Evolutionary conservation across 2,329 filamentous ascomycete species (phyloP).

Genomic region (Diaporthe sp.): DNA sequence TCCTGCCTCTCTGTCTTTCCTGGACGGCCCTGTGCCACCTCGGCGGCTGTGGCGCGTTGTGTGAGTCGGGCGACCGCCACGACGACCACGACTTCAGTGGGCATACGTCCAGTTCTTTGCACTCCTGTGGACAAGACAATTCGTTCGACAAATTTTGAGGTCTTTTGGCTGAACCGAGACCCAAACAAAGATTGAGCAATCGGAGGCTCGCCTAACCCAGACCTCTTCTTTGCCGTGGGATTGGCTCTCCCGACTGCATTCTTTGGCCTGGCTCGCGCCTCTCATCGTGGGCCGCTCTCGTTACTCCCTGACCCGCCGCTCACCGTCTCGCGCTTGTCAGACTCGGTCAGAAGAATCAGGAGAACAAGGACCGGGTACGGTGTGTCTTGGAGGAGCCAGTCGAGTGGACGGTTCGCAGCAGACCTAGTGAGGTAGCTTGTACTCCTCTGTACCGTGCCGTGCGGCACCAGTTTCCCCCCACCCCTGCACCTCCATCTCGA

Average conservation of each 20-base stretch:
- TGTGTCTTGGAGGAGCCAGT: slow-evolving; percentile 8
- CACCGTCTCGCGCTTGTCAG: slow-evolving; percentile 27
- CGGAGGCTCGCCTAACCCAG: neutral
- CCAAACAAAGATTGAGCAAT: neutral
- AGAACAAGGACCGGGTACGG: slow-evolving; percentile 14
- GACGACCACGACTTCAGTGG: neutral
- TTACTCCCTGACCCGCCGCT: slow-evolving; percentile 12
- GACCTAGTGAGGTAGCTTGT: slow-evolving; percentile 25
- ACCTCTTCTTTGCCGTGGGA: neutral
- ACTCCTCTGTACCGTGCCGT: slow-evolving; percentile 31
- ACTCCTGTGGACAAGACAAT: neutral
- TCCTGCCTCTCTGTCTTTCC: neutral
- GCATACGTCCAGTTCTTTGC: neutral
- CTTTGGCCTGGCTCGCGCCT: slow-evolving; percentile 10
- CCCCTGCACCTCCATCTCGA: neutral
- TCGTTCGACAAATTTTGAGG: neutral
- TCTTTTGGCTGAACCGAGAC: neutral
- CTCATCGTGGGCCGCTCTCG: neutral
- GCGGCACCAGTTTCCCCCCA: slow-evolving; percentile 28
- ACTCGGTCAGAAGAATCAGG: slow-evolving; percentile 31
- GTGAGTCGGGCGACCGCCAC: neutral
- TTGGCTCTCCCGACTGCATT: neutral
- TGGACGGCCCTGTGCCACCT: slow-evolving; percentile 5
- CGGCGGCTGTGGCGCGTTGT: slow-evolving; percentile 20
- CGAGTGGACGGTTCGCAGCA: slow-evolving; percentile 27